Base-by-base conservation (phyloP, 306 rosid genomes). In the Prunus fruticosa region DNA sequence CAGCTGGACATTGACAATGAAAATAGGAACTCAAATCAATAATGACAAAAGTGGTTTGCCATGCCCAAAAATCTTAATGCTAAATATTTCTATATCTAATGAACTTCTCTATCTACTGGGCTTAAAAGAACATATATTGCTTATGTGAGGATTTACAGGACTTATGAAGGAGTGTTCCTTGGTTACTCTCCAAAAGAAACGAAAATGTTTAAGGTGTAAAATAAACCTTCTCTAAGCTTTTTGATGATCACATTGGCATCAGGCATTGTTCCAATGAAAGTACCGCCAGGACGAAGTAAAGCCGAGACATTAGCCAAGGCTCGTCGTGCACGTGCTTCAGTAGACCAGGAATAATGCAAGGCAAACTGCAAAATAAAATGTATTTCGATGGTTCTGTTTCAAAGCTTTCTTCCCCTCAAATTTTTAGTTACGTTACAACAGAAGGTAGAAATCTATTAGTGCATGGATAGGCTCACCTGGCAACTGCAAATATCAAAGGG, bases 271-370 rank as follows among this genome's bases (percentile, higher is more conserved):
- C 99, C 99, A 75, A 95, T 89, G 71, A 95, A 89, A 80, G 88
- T 83, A 82, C 99, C 97, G 32, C 99, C 99, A 3, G 99, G 99
- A 74, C 97, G 93, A 79, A 95, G 99, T 88, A 95, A 88, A 77
- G 97, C 92, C 51, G 97, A 95, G 54, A 95, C 90, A 76, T 95
- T 95, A 65, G 97, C 92, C 74, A 95, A 84, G 69, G 97, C 99
- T 82, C 87, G 85, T 46, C 97, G 89, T 14, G 99, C 99, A 77
- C 97, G 97, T 28, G 96, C 97, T 86, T 92, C 97, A 3, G 99
- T 95, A 72, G 99, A 95, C 99, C 99, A 93, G 16, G 89, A 88
- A 72, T 88, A 88, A 78, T 88, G 91, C 89, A 88, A 63, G 8
- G 91, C 91, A 74, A 88, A 88, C 89, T 88, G 83, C 60, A 83